Conservation (phyloP, 768 basidiomycete species). For the Tricholomella constricta region DNA sequence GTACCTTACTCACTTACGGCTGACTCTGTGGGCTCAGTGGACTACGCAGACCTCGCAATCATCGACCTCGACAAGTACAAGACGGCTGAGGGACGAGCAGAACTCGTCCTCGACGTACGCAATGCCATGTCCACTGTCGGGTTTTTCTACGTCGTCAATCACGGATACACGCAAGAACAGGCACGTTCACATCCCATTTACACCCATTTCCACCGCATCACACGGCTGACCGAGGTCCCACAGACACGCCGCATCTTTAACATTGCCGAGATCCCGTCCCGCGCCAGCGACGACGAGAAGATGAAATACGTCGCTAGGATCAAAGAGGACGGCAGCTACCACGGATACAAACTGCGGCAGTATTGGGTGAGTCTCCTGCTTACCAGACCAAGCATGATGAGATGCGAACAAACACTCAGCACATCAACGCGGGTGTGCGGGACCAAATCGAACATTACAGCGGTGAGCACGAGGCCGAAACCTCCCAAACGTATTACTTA, state of each 20-base stretch:
- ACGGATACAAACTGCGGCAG: conserved; percentile 34
- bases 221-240: not conserved
- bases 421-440: conserved; percentile 59
- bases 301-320: conserved; percentile 32
- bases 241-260: conserved; percentile 47
- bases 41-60: conserved; percentile 50
- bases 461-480: conserved; percentile 35
- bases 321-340: conserved; percentile 44
- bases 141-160: too few species aligned
- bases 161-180: too few species aligned
- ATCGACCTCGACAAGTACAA: conserved; percentile 49
- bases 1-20: not conserved
- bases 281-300: conserved; percentile 41
- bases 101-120: conserved; percentile 41
- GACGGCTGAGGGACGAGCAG: conserved; percentile 38
- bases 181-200: conserved; percentile 27
- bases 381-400: too few species aligned
- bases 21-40: conserved; percentile 28
- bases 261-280: conserved; percentile 45
- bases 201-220: too few species aligned
- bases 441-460: conserved; percentile 70
- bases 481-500: too few species aligned
- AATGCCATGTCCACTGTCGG: conserved; percentile 47
- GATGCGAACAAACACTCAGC: too few species aligned
- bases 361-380: conserved; percentile 17